These are phyloP conservation scores for Gastrodia elata DNA, from an alignment of 106 monocot genomes.

Conservation along the genomic window DNA sequence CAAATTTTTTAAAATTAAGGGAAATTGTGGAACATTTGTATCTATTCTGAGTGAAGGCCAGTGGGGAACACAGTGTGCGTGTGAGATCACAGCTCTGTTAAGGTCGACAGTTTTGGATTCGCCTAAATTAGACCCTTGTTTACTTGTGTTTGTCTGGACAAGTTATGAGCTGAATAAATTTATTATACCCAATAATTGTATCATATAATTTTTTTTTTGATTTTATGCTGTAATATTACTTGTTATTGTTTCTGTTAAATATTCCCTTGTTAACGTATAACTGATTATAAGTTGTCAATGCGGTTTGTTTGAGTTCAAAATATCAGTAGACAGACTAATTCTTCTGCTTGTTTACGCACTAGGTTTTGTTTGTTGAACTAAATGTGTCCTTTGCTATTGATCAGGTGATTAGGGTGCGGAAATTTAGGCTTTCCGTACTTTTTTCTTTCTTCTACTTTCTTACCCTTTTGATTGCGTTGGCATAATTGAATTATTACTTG, in stretches of 20 bases:
- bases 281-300: background rate
- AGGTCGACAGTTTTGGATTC: background rate
- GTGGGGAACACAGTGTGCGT: too few relatives aligned
- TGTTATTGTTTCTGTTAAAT: background rate
- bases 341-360: background rate
- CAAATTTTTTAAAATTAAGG: too few relatives aligned
- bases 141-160: background rate
- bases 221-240: background rate
- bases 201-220: background rate
- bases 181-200: background rate
- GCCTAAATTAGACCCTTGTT: background rate
- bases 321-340: background rate
- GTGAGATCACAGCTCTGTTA: background rate
- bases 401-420: background rate
- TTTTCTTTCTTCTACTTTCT: background rate
- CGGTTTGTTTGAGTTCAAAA: background rate
- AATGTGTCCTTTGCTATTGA: background rate
- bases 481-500: background rate
- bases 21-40: too few relatives aligned
- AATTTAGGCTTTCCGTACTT: background rate
- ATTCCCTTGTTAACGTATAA: background rate
- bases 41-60: too few relatives aligned
- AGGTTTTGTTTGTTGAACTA: background rate
- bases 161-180: background rate
- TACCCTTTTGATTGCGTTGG: background rate